Evolutionary conservation across 2,329 filamentous ascomycete species (phyloP).

Genomic region (Thelonectria discophora): DNA sequence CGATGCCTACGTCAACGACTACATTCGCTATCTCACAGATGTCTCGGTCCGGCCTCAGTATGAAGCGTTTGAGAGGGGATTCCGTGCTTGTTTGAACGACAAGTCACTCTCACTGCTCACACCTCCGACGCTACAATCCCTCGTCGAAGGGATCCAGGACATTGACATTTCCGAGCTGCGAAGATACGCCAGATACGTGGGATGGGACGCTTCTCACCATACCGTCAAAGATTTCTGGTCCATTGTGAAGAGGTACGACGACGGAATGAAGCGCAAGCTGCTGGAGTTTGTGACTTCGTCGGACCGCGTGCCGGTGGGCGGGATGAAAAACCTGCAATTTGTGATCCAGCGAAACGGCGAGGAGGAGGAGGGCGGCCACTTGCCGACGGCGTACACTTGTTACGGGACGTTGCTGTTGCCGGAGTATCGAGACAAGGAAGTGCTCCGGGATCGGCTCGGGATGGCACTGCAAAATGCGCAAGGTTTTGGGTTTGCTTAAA

Average conservation of each 20-base stretch:
- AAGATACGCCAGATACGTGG: slow-evolving; percentile 79
- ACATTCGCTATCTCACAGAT: slow-evolving; percentile 83
- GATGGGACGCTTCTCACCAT: slow-evolving; percentile 75
- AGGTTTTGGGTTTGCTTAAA: slow-evolving; percentile 84
- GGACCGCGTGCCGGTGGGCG: slow-evolving; percentile 88
- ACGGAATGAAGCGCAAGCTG: slow-evolving; percentile 76
- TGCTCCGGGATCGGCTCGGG: slow-evolving; percentile 77
- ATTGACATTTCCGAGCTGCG: slow-evolving; percentile 82
- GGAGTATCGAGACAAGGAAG: slow-evolving; percentile 76
- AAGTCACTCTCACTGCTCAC: slow-evolving; percentile 78
- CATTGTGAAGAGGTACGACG: slow-evolving; percentile 73
- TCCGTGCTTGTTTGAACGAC: slow-evolving; percentile 76
- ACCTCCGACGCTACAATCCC: slow-evolving; percentile 73
- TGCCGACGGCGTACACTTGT: slow-evolving; percentile 93
- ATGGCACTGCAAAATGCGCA: slow-evolving; percentile 88
- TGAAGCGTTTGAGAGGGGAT: slow-evolving; percentile 82
- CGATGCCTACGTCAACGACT: slow-evolving; percentile 81
- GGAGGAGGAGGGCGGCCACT: slow-evolving; percentile 61
- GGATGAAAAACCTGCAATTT: slow-evolving; percentile 83
- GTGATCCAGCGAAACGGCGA: slow-evolving; percentile 81
- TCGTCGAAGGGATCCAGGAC: slow-evolving; percentile 84
- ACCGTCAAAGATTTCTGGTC: slow-evolving; percentile 86
- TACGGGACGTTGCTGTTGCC: slow-evolving; percentile 89
- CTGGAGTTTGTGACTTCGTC: slow-evolving; percentile 96
- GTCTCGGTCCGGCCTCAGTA: slow-evolving; percentile 81